These are phyloP conservation scores for Scedosporium boydii DNA, from an alignment of 2,329 filamentous ascomycete genomes.

Conservation along the genomic window DNA sequence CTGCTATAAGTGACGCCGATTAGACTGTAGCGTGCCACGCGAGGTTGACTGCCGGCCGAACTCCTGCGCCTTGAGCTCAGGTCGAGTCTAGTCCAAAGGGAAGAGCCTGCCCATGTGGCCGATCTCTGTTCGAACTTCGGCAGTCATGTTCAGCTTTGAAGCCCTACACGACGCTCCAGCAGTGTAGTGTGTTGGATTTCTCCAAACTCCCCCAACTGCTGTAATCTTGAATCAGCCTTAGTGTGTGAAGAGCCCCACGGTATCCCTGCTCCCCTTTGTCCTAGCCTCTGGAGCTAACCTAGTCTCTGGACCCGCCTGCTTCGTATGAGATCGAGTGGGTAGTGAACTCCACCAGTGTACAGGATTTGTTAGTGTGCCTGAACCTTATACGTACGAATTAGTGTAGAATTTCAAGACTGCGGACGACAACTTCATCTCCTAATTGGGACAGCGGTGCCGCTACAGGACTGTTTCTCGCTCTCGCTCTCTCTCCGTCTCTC, in stretches of 20 bases:
- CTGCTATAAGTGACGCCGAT: too few relatives aligned
- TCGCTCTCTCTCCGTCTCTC: too few relatives aligned
- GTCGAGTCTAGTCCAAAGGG: too few relatives aligned
- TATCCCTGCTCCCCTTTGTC: conserved; percentile 1
- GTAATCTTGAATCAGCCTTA: not conserved
- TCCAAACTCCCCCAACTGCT: not conserved
- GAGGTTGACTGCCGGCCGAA: too few relatives aligned
- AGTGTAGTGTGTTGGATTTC: not conserved
- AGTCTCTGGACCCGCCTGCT: not conserved
- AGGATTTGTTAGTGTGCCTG: not conserved
- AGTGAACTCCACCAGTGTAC: not conserved
- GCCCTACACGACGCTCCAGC: not conserved
- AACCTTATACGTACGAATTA: not conserved
- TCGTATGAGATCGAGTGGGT: not conserved
- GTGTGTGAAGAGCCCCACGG: not conserved
- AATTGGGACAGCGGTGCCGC: too few relatives aligned
- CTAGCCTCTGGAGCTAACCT: not conserved
- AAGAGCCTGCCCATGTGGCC: too few relatives aligned
- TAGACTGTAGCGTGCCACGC: too few relatives aligned
- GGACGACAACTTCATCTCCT: too few relatives aligned
- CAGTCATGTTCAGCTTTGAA: not conserved
- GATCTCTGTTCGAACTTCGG: too few relatives aligned
- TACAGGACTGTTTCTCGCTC: not conserved
- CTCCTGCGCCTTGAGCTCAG: too few relatives aligned
- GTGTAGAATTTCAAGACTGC: not conserved